Conservation (phyloP, 2,329 filamentous ascomycete genomes). For the Fusarium kyushuense region DNA sequence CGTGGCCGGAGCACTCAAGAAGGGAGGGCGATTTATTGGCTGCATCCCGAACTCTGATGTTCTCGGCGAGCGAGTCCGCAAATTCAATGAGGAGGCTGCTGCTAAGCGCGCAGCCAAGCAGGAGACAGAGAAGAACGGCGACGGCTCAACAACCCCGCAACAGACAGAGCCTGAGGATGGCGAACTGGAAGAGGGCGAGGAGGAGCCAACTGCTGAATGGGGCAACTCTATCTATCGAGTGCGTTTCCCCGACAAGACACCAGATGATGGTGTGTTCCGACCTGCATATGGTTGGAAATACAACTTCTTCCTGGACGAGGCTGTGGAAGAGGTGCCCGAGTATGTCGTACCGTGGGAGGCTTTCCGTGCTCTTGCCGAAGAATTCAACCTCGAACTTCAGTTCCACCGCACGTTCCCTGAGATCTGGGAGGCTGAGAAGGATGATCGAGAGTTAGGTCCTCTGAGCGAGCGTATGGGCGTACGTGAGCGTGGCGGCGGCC, state of each 20-base stretch:
- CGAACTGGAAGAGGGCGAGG: slow-evolving; percentile 71
- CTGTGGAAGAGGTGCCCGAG: slow-evolving; percentile 95
- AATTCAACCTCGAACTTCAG: slow-evolving; percentile 95
- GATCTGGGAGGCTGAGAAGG: slow-evolving; percentile 92
- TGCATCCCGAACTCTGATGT: slow-evolving; percentile 98
- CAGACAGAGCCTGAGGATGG: slow-evolving; percentile 55
- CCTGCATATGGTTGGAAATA: slow-evolving; percentile 99
- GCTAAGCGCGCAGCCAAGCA: slow-evolving; percentile 52
- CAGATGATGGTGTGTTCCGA: slow-evolving; percentile 88
- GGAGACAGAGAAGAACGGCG: slow-evolving; percentile 32
- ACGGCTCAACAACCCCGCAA: slow-evolving; percentile 43
- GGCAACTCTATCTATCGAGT: slow-evolving; percentile 95
- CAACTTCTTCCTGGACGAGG: slow-evolving; percentile 94
- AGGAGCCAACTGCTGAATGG: slow-evolving; percentile 79
- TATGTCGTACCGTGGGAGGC: slow-evolving; percentile 99
- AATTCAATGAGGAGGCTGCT: slow-evolving; percentile 71
- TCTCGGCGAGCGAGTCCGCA: slow-evolving; percentile 80
- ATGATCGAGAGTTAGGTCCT: slow-evolving; percentile 82
- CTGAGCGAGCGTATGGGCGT: slow-evolving; percentile 98
- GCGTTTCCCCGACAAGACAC: slow-evolving; percentile 84
- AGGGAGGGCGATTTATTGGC: slow-evolving; percentile 93
- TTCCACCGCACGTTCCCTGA: slow-evolving; percentile 93
- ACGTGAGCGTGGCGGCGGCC: slow-evolving; percentile 74
- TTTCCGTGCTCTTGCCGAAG: slow-evolving; percentile 93
- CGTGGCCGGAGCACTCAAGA: slow-evolving; percentile 89